Evolutionary conservation across 2,329 filamentous ascomycete genomes (phyloP), one percentile per base, ranked within the genome.

Genomic region (Xylariaceae sp.): DNA sequence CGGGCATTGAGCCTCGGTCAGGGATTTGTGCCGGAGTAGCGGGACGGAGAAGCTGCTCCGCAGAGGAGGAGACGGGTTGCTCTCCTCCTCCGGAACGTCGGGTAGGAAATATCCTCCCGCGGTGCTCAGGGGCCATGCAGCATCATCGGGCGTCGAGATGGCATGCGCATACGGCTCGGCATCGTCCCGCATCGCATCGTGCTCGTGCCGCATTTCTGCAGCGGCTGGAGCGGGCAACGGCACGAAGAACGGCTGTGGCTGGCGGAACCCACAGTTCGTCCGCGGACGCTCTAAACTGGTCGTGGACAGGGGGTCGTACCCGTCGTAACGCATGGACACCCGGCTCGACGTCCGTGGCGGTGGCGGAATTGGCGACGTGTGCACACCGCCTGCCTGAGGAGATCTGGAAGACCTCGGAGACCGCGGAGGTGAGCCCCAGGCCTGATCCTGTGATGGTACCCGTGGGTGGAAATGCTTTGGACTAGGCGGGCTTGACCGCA

Each of bases 61-160:
- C 9, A 77, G 61, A 0, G 71, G 61, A 0, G 71, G 75, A 3
- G 70, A 68, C 25, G 55, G 55, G 37, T 59, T 72, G 51, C 68
- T 72, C 12, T 80, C 76, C 46, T 80, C 76, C 48, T 80, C 76
- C 1, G 75, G 72, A 4, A 80, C 75, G 44, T 78, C 70, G 5
- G 75, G 64, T 13, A 81, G 58, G 14, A 65, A 57, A 10, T 33
- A 53, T 53, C n/a, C 51, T n/a, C n/a, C 47, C 6, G 57, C 52
- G 16, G 57, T 52, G 2, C 60, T 55, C 32, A 75, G 48, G 2
- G 65, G 65, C 65, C 65, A 68, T 7, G 64, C 60, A 12, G 55
- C 56, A 22, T 66, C 60, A 30, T 62, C 57, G 51, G 61, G 47
- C 15, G 61, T 64, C 15, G 64, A 61, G 23, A 67, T 50, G 16